Percentiles rank a stretch among this genome's conserved stretches.
Evolutionary conservation across 192 early-diverging fungal species (phyloP).

Genomic region (Thoreauomyces humboldtii): DNA sequence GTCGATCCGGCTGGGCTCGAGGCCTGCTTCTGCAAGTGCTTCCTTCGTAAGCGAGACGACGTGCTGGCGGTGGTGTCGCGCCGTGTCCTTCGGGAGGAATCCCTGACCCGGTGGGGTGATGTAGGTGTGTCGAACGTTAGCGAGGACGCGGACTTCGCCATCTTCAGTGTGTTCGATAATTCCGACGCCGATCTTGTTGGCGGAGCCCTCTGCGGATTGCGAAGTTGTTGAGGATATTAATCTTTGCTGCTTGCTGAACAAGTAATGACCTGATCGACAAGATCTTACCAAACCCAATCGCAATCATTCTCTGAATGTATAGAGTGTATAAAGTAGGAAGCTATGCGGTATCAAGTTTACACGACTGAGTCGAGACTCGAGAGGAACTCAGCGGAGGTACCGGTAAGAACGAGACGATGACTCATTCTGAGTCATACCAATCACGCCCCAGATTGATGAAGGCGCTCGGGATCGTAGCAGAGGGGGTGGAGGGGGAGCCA

Average conservation of each 20-base stretch:
- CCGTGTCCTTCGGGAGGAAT: slow-evolving; percentile 92
- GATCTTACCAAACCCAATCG: slow-evolving; percentile 28
- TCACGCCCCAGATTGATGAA: no score
- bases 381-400: no score
- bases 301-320: slow-evolving; percentile 28
- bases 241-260: background rate
- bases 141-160: slow-evolving; percentile 64
- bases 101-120: slow-evolving; percentile 96
- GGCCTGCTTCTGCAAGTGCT: slow-evolving; percentile 73
- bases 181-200: slow-evolving; percentile 97
- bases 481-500: no score
- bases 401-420: no score
- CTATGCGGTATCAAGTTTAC: no score
- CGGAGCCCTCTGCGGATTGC: slow-evolving; percentile 53
- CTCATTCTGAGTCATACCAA: no score
- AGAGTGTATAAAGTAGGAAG: no score
- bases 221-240: background rate
- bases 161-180: slow-evolving; percentile 73
- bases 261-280: background rate
- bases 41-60: slow-evolving; percentile 72
- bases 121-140: slow-evolving; percentile 92
- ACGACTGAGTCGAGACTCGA: no score
- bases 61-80: slow-evolving; percentile 80
- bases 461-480: no score
- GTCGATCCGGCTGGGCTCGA: slow-evolving; percentile 76